These are phyloP conservation scores for Phytophthora pinifolia DNA, from an alignment of 352 stramenopile genomes.

Conservation along the genomic window DNA sequence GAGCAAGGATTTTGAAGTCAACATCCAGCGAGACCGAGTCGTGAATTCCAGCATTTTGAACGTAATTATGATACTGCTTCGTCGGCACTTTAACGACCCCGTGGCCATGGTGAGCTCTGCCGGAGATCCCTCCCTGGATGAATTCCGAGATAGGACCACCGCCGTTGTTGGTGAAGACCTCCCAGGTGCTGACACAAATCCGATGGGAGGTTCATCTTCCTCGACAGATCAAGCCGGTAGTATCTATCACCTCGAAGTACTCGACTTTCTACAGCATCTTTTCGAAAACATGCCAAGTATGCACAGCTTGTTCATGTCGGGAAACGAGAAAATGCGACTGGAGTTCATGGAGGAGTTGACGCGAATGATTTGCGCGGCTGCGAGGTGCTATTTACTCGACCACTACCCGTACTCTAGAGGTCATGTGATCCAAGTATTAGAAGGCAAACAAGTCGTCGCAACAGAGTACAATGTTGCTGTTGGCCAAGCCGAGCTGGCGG, in stretches of 20 bases:
- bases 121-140: constrained; percentile 4
- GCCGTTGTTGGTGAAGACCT: background rate
- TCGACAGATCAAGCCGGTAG: constrained; percentile 7
- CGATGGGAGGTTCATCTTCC: background rate
- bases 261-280: constrained; percentile 60
- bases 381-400: constrained; percentile 38
- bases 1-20: constrained; percentile 68
- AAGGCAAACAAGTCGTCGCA: constrained; percentile 42
- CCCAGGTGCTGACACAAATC: background rate
- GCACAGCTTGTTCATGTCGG: constrained; percentile 27
- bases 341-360: constrained; percentile 64
- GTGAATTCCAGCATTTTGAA: constrained; percentile 50
- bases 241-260: constrained; percentile 44
- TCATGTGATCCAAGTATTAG: constrained; percentile 36
- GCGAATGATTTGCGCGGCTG: constrained; percentile 46
- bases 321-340: constrained; percentile 47
- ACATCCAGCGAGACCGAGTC: constrained; percentile 55
- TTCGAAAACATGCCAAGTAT: constrained; percentile 52
- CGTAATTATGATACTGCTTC: constrained; percentile 56
- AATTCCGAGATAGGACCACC: constrained; percentile 1
- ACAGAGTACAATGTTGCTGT: constrained; percentile 41
- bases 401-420: constrained; percentile 44
- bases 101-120: constrained; percentile 30
- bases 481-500: constrained; percentile 39
- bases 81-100: constrained; percentile 57